These are phyloP conservation scores for Cylindrotheca closterium DNA, from an alignment of 108 stramenopile genomes.

Conservation along the genomic window DNA sequence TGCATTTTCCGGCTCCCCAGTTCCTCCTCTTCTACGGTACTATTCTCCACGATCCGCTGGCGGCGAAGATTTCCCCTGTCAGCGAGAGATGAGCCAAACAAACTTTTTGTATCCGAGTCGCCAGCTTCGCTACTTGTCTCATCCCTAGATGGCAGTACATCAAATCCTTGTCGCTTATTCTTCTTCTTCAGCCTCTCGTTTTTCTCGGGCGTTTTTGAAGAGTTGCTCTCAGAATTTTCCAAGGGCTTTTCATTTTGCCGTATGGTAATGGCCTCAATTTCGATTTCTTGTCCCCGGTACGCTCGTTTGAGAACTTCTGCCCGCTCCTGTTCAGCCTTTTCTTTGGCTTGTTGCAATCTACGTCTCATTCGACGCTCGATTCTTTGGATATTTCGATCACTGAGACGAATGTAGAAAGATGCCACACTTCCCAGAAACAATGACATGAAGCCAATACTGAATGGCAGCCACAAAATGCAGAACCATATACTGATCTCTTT, in stretches of 20 bases:
- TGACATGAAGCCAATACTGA: constrained; percentile 78
- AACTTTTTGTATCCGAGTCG: constrained; percentile 2
- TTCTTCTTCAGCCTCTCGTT: constrained; percentile 13
- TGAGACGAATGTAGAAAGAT: constrained; percentile 76
- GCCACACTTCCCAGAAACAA: constrained; percentile 77
- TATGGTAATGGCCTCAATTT: constrained; percentile 13
- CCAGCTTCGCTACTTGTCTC: constrained; percentile 6
- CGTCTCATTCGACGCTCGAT: constrained; percentile 67
- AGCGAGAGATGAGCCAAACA: constrained; percentile 3
- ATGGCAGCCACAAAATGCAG: constrained; percentile 83
- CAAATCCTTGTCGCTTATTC: constrained; percentile 26
- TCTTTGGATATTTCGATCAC: constrained; percentile 64
- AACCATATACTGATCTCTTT: constrained; percentile 67
- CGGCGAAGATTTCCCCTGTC: constrained; percentile 23
- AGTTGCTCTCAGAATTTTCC: background rate
- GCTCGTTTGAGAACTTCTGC: constrained; percentile 36
- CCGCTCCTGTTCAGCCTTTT: constrained; percentile 44
- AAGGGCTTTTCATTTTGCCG: background rate
- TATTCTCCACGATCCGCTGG: constrained; percentile 29
- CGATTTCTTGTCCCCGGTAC: constrained; percentile 39
- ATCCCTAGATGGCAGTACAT: constrained; percentile 21
- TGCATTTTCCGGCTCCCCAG: constrained; percentile 30
- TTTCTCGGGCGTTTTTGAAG: constrained; percentile 8
- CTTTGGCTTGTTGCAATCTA: constrained; percentile 48
- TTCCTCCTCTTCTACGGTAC: background rate